phyloP scores from a whole-genome alignment of 768 basidiomycete species.

The Pleurotus djamor region DNA sequence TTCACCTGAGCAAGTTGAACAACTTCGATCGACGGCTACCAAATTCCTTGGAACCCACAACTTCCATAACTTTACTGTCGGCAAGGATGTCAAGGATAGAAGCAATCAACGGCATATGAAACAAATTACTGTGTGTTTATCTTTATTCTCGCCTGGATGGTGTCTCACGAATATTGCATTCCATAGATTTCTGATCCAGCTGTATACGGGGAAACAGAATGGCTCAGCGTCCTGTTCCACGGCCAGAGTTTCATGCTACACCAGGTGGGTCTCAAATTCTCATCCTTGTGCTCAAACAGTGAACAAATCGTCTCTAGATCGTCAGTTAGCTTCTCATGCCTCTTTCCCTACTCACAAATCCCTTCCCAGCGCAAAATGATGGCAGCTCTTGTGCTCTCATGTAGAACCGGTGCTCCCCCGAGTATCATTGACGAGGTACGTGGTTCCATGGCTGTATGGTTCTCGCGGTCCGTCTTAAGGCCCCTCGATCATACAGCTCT shows the following conservation, averaged over 20 bases:
- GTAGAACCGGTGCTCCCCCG: constrained; percentile 73
- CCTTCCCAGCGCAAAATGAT: constrained; percentile 96
- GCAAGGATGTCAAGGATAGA: constrained; percentile 78
- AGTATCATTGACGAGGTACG: constrained; percentile 72
- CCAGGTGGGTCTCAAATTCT: constrained; percentile 60
- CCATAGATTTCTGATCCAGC: constrained; percentile 77
- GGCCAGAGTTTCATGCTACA: constrained; percentile 99
- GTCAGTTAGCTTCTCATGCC: background rate
- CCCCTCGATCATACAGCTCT: constrained; percentile 47
- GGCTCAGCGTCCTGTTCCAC: constrained; percentile 91
- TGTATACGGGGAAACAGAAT: constrained; percentile 89
- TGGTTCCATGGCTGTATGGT: background rate
- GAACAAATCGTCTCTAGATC: too few species aligned
- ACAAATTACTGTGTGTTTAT: constrained; percentile 61
- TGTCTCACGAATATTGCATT: too few species aligned
- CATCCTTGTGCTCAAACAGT: background rate
- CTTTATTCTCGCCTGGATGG: background rate
- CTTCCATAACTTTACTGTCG: constrained; percentile 97
- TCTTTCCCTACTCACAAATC: background rate
- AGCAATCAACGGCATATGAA: constrained; percentile 89
- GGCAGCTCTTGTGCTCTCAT: constrained; percentile 74
- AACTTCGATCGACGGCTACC: constrained; percentile 52
- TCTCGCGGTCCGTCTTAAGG: background rate
- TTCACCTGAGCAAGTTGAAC: constrained; percentile 45
- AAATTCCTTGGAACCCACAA: constrained; percentile 90